phyloP scores from a whole-genome alignment of 345 rosid species.

The Acer negundo region DNA sequence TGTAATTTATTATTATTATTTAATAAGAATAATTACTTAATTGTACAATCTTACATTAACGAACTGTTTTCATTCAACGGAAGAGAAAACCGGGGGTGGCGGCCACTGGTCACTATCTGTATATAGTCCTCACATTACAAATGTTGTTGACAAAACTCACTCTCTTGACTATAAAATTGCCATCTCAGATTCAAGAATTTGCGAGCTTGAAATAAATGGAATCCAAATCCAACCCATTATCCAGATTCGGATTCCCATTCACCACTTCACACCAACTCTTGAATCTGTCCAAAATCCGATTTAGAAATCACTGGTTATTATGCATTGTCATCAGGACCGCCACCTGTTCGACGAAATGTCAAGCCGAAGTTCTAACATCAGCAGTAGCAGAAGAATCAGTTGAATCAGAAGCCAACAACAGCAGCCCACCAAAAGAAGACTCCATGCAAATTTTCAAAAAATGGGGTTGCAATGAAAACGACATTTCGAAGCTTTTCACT shows the following conservation, averaged over 20 bases:
- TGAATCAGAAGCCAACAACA: background rate
- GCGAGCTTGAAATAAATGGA: constrained; percentile 23
- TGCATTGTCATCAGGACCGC: constrained; percentile 16
- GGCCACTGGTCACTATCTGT: too few species aligned
- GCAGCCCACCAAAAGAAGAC: constrained; percentile 18
- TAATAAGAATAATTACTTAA: too few species aligned
- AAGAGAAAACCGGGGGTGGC: too few species aligned
- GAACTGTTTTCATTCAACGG: too few species aligned
- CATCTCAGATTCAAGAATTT: background rate
- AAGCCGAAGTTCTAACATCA: constrained; percentile 22
- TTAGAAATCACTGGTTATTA: background rate
- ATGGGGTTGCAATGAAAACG: constrained; percentile 77
- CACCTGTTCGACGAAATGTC: constrained; percentile 71
- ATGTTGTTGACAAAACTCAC: background rate
- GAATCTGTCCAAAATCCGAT: background rate
- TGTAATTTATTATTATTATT: too few species aligned
- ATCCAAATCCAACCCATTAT: constrained; percentile 4
- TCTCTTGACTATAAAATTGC: background rate
- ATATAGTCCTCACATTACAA: too few species aligned
- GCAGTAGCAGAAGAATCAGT: constrained; percentile 5
- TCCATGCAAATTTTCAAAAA: constrained; percentile 43
- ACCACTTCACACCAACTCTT: background rate
- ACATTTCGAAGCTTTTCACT: constrained; percentile 45
- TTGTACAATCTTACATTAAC: too few species aligned
- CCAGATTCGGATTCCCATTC: background rate